A percentile compares a stretch with the other conserved stretches of the same genome.
These are phyloP conservation scores for Arthroderma sp. DNA, from an alignment of 2,329 filamentous ascomycete genomes.

Conservation along the genomic window DNA sequence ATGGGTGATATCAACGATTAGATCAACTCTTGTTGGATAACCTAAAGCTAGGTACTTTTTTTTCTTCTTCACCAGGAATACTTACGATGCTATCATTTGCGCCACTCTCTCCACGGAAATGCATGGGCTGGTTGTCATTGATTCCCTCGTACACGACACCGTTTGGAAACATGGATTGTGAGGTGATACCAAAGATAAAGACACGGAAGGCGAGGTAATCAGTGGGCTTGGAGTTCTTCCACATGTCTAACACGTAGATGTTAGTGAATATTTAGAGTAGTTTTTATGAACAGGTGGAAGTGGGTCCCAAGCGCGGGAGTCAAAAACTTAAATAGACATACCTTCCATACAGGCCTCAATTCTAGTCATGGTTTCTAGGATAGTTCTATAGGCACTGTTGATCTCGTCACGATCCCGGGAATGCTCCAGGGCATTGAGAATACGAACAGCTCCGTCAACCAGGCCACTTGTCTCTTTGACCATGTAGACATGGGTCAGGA, in stretches of 20 bases:
- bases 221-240: constrained; percentile 69
- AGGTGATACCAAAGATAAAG: constrained; percentile 93
- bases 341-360: constrained; percentile 72
- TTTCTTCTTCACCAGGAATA: neutral
- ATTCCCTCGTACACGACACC: constrained; percentile 84
- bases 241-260: constrained; percentile 50
- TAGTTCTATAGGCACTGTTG: constrained; percentile 49
- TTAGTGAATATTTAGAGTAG: neutral
- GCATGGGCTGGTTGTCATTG: constrained; percentile 54
- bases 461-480: constrained; percentile 71
- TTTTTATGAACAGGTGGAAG: neutral
- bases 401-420: constrained; percentile 42
- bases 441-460: constrained; percentile 56
- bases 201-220: constrained; percentile 85
- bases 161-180: constrained; percentile 84
- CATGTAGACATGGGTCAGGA: constrained; percentile 95
- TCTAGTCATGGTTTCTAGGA: constrained; percentile 51
- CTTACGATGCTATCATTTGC: constrained; percentile 81
- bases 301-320: neutral
- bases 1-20: too few relatives aligned
- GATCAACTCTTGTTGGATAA: too few relatives aligned
- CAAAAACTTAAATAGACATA: constrained; percentile 20
- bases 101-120: constrained; percentile 82
- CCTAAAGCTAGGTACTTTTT: too few relatives aligned
- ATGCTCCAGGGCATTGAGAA: constrained; percentile 45